A percentile compares a stretch with the other conserved stretches of the same genome.
Conservation (phyloP, 352 stramenopile genomes). For the Phytopythium litorale region DNA sequence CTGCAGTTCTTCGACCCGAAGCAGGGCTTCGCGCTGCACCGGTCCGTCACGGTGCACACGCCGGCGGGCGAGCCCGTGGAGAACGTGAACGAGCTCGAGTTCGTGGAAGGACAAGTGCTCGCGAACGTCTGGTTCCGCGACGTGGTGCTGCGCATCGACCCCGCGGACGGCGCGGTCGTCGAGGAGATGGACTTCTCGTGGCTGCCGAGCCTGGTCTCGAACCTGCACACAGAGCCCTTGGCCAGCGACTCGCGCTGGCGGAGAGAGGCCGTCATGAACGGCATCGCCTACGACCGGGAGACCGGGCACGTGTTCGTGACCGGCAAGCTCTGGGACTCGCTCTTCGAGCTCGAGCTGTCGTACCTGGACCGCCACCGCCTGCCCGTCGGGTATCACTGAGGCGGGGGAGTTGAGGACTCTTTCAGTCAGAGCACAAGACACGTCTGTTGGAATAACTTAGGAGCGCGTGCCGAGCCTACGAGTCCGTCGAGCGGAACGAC, state of each 20-base stretch:
- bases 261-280: conserved; percentile 85
- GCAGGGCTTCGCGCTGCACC: conserved; percentile 47
- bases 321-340: conserved; percentile 82
- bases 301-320: conserved; percentile 69
- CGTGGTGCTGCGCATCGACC: conserved; percentile 74
- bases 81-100: conserved; percentile 88
- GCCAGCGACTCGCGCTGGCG: conserved; percentile 26
- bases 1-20: conserved; percentile 80
- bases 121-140: conserved; percentile 87
- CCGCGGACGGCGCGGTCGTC: conserved; percentile 53
- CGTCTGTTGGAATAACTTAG: neutral
- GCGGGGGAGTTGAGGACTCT: neutral
- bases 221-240: conserved; percentile 46
- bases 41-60: conserved; percentile 47
- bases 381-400: conserved; percentile 8
- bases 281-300: conserved; percentile 73
- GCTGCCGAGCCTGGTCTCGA: conserved; percentile 57
- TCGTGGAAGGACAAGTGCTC: conserved; percentile 72
- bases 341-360: conserved; percentile 78
- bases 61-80: conserved; percentile 31
- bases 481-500: conserved; percentile 1
- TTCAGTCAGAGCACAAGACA: neutral
- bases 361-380: conserved; percentile 25
- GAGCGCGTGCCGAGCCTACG: neutral
- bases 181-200: conserved; percentile 69